Percentiles rank a stretch among this genome's conserved stretches.
phyloP scores from a whole-genome alignment of 2,329 filamentous ascomycete species.

The Nannizzia gypsea region DNA sequence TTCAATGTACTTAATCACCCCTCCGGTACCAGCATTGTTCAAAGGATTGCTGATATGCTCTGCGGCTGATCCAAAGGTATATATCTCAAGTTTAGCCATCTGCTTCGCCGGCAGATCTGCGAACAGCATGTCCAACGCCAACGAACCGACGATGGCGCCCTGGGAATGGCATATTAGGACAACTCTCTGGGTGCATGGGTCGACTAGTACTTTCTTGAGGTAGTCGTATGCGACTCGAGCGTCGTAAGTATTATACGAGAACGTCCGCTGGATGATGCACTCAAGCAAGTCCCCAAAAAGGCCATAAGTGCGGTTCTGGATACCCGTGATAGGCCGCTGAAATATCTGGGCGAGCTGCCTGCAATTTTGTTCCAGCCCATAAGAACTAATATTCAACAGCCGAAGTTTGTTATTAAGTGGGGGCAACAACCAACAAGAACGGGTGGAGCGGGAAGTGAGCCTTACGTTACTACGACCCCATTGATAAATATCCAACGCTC shows the following conservation, averaged over 20 bases:
- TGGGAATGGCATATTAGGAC: constrained; percentile 67
- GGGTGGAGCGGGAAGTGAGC: not conserved
- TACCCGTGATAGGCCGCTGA: constrained; percentile 55
- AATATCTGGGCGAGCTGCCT: constrained; percentile 62
- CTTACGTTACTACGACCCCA: constrained; percentile 14
- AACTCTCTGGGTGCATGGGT: constrained; percentile 53
- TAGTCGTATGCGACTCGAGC: constrained; percentile 47
- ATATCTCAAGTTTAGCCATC: constrained; percentile 58
- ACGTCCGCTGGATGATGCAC: constrained; percentile 64
- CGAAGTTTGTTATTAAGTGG: not conserved
- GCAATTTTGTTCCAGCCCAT: constrained; percentile 60
- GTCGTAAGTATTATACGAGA: constrained; percentile 59
- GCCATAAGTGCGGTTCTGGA: constrained; percentile 65
- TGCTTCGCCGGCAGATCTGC: constrained; percentile 57
- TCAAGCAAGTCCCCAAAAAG: constrained; percentile 66
- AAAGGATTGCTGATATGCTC: constrained; percentile 74
- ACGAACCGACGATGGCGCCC: constrained; percentile 60
- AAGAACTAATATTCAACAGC: constrained; percentile 25
- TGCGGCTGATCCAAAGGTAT: constrained; percentile 65
- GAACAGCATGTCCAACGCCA: constrained; percentile 66
- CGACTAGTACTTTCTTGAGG: constrained; percentile 52
- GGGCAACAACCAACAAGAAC: not conserved
- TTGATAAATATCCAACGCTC: constrained; percentile 16
- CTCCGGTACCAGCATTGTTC: not conserved
- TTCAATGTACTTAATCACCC: constrained; percentile 58